Evolutionary conservation across 2,329 filamentous ascomycete genomes (phyloP).

Genomic region (Biscogniauxia sp.): DNA sequence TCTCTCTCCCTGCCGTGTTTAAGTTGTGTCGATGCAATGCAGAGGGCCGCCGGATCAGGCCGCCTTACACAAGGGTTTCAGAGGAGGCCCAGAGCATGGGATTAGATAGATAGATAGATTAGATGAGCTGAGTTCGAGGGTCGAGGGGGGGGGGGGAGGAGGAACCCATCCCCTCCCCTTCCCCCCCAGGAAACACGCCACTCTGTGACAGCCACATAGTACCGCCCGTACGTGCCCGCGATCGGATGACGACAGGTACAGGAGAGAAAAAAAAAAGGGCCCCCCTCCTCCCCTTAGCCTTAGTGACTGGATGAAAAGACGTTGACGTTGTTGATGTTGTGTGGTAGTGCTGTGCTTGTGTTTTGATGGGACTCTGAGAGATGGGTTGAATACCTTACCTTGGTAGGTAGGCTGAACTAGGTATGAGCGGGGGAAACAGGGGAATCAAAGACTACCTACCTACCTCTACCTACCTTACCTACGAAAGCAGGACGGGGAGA

Average conservation of each 20-base stretch:
- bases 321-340: not conserved
- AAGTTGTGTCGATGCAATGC: slow-evolving; percentile 20
- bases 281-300: not conserved
- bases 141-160: not conserved
- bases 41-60: slow-evolving; percentile 23
- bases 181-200: not conserved
- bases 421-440: too few species aligned
- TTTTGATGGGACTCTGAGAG: too few species aligned
- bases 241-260: not conserved
- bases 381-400: too few species aligned
- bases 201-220: not conserved
- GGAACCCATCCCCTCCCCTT: too few species aligned
- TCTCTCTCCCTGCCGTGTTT: not conserved
- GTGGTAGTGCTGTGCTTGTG: not conserved
- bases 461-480: too few species aligned
- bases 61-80: slow-evolving; percentile 22
- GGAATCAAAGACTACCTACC: not conserved
- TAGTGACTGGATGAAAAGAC: not conserved
- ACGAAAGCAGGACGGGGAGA: not conserved
- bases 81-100: slow-evolving; percentile 1
- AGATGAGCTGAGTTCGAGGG: slow-evolving; percentile 2
- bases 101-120: not conserved
- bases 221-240: not conserved
- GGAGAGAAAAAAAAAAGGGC: not conserved
- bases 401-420: not conserved